Base-by-base conservation (phyloP, 2,329 filamentous ascomycete species). In the Lecanicillium sp. region DNA sequence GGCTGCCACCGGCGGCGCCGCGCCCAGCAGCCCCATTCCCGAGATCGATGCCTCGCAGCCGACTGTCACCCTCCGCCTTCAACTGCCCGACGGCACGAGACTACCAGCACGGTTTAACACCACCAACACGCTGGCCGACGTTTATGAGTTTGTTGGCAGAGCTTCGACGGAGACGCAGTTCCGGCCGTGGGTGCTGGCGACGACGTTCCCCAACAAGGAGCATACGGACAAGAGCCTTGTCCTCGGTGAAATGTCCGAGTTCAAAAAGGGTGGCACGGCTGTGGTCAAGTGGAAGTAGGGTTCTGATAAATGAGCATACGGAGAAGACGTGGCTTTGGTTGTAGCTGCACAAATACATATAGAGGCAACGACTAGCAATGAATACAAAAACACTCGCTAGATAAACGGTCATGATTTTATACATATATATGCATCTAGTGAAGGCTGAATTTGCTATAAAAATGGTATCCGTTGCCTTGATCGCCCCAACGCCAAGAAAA, bases 101-200 rank as follows among this genome's bases (percentile, higher is more conserved):
- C 70, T 93, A 20, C 81, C 83, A n/a, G 86, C 84, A 21, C 79
- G 87, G 8, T 94, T 94, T 69, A 93, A 93, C 69, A 83, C 84
- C 0, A 83, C 78, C 0, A 83, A 89, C 57, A 93, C 87, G 0
- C 69, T 94, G 39, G 84, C 81, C 14, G 84, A 91, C 55, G 76
- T 94, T 8, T 91, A 93, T 64, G 71, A 74, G 8, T 91, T 91
- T 58, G 79, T 91, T 51, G 70, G 78, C 50, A 73, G 76, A n/a
- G 77, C 86, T 0, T 83, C 78, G 21, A 63, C 81, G 0, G 74
- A 74, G 6, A 76, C 78, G 42, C 68, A 70, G 24, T 61, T 66
- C 32, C 75, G 87, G n/a, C 58, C 74, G 4, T 93, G 85, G 74
- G 84, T 87, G 3, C 70, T 94, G 36, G 86, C 84, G 54, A 93